Evolutionary conservation across 2,329 filamentous ascomycete genomes (phyloP).

Genomic region (Xylaria sp.): DNA sequence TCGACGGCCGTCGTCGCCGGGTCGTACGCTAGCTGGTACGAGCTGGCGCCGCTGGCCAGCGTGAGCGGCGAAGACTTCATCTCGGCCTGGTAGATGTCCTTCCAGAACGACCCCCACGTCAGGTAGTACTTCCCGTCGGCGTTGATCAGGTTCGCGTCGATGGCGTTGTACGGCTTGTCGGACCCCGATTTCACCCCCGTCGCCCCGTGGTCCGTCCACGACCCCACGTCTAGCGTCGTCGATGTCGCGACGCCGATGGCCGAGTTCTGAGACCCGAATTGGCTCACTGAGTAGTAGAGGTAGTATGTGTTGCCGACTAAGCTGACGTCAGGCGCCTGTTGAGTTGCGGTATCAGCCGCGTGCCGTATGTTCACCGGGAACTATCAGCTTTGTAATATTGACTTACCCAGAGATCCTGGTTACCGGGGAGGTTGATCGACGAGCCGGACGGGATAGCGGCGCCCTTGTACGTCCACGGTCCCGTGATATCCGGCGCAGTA

Average conservation of each 20-base stretch:
- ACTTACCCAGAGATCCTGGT: constrained; percentile 54
- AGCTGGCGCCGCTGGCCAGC: constrained; percentile 56
- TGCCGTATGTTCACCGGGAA: too few species aligned
- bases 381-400: too few species aligned
- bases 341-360: neutral
- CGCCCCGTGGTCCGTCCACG: constrained; percentile 68
- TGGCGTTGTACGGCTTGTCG: constrained; percentile 64
- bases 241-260: constrained; percentile 67
- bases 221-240: constrained; percentile 60
- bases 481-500: constrained; percentile 50
- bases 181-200: constrained; percentile 60
- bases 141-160: constrained; percentile 66
- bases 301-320: constrained; percentile 67
- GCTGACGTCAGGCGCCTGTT: constrained; percentile 70
- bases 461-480: constrained; percentile 55
- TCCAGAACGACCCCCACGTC: constrained; percentile 76
- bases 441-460: constrained; percentile 51
- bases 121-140: constrained; percentile 57
- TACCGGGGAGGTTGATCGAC: constrained; percentile 50
- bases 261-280: constrained; percentile 68
- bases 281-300: constrained; percentile 74
- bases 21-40: constrained; percentile 64
- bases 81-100: constrained; percentile 67
- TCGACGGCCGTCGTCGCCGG: constrained; percentile 62
- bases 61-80: constrained; percentile 55